Evolutionary conservation across 1,284 basidiomycete genomes (phyloP).

Genomic region (Volvariella volvacea): DNA sequence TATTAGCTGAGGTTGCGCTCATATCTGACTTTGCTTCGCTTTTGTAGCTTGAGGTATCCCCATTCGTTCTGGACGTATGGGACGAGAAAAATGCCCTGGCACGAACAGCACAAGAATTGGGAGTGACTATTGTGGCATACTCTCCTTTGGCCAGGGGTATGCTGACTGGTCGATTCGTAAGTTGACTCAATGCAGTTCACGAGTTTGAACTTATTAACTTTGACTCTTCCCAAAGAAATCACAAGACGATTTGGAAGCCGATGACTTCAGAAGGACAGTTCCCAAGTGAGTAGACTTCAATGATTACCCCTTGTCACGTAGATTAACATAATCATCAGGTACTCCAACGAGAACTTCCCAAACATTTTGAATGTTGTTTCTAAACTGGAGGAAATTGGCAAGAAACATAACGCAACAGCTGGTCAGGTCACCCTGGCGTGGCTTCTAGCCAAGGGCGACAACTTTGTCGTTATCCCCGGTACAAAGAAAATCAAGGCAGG

Average conservation of each 20-base stretch:
- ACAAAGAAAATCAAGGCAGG: no score
- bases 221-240: conserved; percentile 23
- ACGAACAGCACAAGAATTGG: conserved; percentile 12
- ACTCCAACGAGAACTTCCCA: conserved; percentile 46
- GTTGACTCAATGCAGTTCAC: neutral
- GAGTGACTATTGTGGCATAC: conserved; percentile 17
- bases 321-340: no score
- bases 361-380: conserved; percentile 48
- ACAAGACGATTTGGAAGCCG: conserved; percentile 35
- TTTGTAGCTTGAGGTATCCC: conserved; percentile 50
- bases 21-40: neutral
- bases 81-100: conserved; percentile 13
- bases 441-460: conserved; percentile 48
- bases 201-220: neutral
- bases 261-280: conserved; percentile 29
- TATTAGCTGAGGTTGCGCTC: neutral
- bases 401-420: conserved; percentile 39
- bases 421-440: conserved; percentile 60
- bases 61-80: conserved; percentile 31
- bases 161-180: conserved; percentile 14
- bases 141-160: conserved; percentile 18
- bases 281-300: conserved; percentile 14
- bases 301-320: neutral
- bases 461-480: conserved; percentile 51
- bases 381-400: conserved; percentile 36